Percentiles rank a stretch among this genome's conserved stretches.
Evolutionary conservation across 495 filamentous ascomycete genomes (phyloP).

Genomic region (Aspergillus funiculosus): DNA sequence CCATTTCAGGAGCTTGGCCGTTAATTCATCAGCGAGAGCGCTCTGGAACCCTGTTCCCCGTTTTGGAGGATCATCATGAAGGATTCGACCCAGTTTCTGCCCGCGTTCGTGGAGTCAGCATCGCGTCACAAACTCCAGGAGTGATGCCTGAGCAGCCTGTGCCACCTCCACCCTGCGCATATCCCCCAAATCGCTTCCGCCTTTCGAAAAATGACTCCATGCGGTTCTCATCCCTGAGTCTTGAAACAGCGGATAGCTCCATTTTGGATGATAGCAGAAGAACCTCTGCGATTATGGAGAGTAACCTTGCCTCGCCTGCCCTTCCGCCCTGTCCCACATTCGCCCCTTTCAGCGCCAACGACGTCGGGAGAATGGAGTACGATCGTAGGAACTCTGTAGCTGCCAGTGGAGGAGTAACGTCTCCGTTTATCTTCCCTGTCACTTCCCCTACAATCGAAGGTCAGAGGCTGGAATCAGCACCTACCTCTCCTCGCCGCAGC

Average conservation of each 20-base stretch:
- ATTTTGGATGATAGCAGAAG: conserved; percentile 40
- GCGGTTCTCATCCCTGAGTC: conserved; percentile 40
- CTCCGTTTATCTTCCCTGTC: conserved; percentile 29
- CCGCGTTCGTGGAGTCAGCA: conserved; percentile 34
- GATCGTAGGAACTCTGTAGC: conserved; percentile 29
- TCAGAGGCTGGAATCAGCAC: conserved; percentile 22
- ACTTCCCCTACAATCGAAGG: conserved; percentile 27
- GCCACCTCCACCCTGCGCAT: conserved; percentile 42
- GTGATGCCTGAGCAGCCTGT: conserved; percentile 35
- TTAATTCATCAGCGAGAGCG: conserved; percentile 21
- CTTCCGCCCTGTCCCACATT: conserved; percentile 37
- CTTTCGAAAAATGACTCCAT: conserved; percentile 39
- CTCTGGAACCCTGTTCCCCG: conserved; percentile 24
- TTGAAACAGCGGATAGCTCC: conserved; percentile 46
- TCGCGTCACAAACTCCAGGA: conserved; percentile 39
- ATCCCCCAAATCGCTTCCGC: conserved; percentile 31
- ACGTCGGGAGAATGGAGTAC: conserved; percentile 35
- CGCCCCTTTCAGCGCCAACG: conserved; percentile 39
- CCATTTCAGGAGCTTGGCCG: conserved; percentile 33
- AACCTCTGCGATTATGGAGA: conserved; percentile 25
- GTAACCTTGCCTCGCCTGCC: conserved; percentile 29
- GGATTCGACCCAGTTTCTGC: conserved; percentile 22
- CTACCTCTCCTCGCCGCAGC: conserved; percentile 34
- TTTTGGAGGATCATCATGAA: conserved; percentile 22
- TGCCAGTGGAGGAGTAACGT: conserved; percentile 22